Evolutionary conservation across 768 basidiomycete species (phyloP).

Genomic region (Gelatoporia subvermispora): DNA sequence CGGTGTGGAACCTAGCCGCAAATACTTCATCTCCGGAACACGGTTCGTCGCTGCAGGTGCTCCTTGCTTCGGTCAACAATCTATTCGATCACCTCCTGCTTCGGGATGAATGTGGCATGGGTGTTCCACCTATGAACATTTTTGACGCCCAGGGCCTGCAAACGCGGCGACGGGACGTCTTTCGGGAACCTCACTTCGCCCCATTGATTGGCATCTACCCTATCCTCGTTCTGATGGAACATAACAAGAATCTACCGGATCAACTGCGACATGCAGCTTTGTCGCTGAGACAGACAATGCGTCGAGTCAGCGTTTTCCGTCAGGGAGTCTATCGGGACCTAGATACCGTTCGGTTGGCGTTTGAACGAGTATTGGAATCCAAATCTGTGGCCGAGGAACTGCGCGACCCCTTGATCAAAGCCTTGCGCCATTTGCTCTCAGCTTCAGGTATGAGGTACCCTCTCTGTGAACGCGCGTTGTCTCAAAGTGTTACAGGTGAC

Average conservation of each 20-base stretch:
- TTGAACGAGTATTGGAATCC: slow-evolving; percentile 53
- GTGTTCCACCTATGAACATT: slow-evolving; percentile 42
- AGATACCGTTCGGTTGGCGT: slow-evolving; percentile 62
- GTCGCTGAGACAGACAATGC: slow-evolving; percentile 53
- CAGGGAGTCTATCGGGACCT: slow-evolving; percentile 74
- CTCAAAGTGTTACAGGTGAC: slow-evolving; percentile 2
- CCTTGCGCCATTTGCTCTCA: slow-evolving; percentile 61
- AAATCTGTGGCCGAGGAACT: slow-evolving; percentile 25
- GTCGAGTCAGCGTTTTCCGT: slow-evolving; percentile 62
- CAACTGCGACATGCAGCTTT: slow-evolving; percentile 44
- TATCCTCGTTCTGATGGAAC: slow-evolving; percentile 65
- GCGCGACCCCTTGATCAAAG: slow-evolving; percentile 60
- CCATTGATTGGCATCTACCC: slow-evolving; percentile 61
- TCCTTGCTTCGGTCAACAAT: slow-evolving; percentile 58
- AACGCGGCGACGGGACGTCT: slow-evolving; percentile 66
- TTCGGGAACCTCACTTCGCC: slow-evolving; percentile 60
- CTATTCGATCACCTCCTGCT: slow-evolving; percentile 61
- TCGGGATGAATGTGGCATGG: slow-evolving; percentile 38
- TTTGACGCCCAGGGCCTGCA: slow-evolving; percentile 65
- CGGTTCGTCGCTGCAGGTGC: slow-evolving; percentile 39
- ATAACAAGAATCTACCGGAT: slow-evolving; percentile 47
- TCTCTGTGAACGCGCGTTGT: neutral
- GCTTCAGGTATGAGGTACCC: slow-evolving; percentile 48
- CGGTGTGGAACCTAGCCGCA: slow-evolving; percentile 64
- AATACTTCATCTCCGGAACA: slow-evolving; percentile 32